A percentile compares a stretch with the other conserved stretches of the same genome.
phyloP scores from a whole-genome alignment of 2,329 filamentous ascomycete species.

The Aspergillus hortae region DNA sequence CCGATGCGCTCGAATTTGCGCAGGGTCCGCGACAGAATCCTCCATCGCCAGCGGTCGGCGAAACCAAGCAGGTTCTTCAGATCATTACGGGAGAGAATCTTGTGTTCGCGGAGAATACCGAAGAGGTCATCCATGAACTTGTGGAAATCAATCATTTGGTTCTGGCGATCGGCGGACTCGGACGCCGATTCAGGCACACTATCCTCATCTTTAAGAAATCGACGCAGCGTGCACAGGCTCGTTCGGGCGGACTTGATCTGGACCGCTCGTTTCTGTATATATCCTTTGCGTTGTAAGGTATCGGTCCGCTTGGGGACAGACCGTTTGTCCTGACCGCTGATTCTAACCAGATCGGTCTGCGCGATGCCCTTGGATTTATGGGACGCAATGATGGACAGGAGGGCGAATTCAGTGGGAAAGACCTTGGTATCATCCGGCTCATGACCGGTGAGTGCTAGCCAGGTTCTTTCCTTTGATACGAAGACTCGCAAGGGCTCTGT shows the following conservation, averaged over 20 bases:
- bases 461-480: conserved; percentile 55
- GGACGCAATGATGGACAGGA: conserved; percentile 58
- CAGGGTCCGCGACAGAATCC: conserved; percentile 40
- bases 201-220: conserved; percentile 33
- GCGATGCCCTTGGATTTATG: conserved; percentile 53
- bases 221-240: conserved; percentile 54
- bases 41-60: conserved; percentile 35
- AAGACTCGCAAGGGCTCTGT: conserved; percentile 36
- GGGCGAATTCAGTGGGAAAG: conserved; percentile 52
- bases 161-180: not conserved
- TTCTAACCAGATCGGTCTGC: conserved; percentile 53
- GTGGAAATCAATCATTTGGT: conserved; percentile 46
- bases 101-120: conserved; percentile 46
- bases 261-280: conserved; percentile 56
- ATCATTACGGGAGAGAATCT: conserved; percentile 52
- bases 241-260: conserved; percentile 50
- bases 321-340: conserved; percentile 62
- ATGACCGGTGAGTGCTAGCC: conserved; percentile 60
- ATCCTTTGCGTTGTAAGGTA: conserved; percentile 54
- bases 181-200: not conserved
- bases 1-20: conserved; percentile 46
- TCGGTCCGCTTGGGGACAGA: conserved; percentile 62
- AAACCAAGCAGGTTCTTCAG: conserved; percentile 48
- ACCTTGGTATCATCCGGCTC: conserved; percentile 54
- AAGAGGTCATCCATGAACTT: conserved; percentile 49